Base-by-base conservation (phyloP, 306 rosid species). In the Fragaria ananassa region DNA sequence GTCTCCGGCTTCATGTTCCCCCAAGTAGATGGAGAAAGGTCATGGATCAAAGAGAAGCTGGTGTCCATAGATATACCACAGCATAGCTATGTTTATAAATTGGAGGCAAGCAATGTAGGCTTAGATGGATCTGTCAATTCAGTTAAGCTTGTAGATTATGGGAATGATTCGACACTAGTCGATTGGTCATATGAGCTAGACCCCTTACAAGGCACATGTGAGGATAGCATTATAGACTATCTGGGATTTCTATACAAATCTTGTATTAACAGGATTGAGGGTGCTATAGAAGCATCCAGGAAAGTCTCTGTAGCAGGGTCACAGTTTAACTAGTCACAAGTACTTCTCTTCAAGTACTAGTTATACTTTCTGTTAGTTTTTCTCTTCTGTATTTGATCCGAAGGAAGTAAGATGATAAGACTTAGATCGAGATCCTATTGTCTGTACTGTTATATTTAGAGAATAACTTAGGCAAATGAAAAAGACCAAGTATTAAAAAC, bases 21-120 rank as follows among this genome's bases (percentile, higher is more conserved):
- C 18, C 91, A 87, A 71, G 66, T 81, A 71, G 93, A 89, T 58
- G 96, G 93, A 83, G 97, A 88, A 54, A 88, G 96, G 76, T 87
- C 98, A 70, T 91, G 98, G 98, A 87, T 88, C 87, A 91, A 87
- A 85, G 96, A 91, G 87, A 91, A 81, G 86, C 74, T 93, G 82
- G 69, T 93, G 46, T 83, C 85, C 70, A 53, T 87, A 81, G 90
- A 93, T 61, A 63, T 87, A 44, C 74, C 88, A 76, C 63, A 85
- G 71, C 78, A 72, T 80, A 80, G 81, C 61, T 89, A 84, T 78
- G 89, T 80, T 54, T 89, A 89, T 70, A 79, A 44, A 85, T 81
- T 86, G 97, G 98, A 91, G 83, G 89, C 97, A 44, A 88, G 91
- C 78, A 93, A 91, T 76, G 91, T 88, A 13, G 93, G 97, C 9